phyloP scores from a whole-genome alignment of 768 basidiomycete genomes.

The Russula olivacea region DNA sequence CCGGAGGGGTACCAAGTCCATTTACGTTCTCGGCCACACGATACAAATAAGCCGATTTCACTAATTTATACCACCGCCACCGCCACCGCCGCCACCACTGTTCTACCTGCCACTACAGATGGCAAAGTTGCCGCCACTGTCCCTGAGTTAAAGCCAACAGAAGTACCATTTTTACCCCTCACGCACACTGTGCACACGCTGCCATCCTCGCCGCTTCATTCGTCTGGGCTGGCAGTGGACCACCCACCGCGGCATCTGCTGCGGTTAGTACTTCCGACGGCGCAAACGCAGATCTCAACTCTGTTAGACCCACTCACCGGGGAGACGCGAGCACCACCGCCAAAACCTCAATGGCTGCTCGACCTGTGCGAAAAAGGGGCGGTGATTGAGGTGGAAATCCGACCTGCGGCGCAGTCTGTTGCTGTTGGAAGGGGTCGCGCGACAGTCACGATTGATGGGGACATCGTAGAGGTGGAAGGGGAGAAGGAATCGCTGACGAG shows the following conservation, averaged over 20 bases:
- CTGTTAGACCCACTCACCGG: slow-evolving; percentile 79
- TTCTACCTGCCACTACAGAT: background rate
- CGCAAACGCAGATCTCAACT: slow-evolving; percentile 69
- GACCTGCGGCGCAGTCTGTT: slow-evolving; percentile 34
- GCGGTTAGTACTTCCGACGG: slow-evolving; percentile 73
- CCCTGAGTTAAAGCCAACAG: background rate
- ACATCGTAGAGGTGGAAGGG: slow-evolving; percentile 42
- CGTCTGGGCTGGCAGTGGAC: slow-evolving; percentile 54
- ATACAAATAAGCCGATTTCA: slow-evolving; percentile 35
- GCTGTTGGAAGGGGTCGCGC: slow-evolving; percentile 27
- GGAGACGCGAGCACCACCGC: slow-evolving; percentile 50
- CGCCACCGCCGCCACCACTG: background rate
- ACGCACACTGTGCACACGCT: slow-evolving; percentile 62
- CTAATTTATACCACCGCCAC: slow-evolving; percentile 26
- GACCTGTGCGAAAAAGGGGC: slow-evolving; percentile 57
- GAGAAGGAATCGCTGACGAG: slow-evolving; percentile 74
- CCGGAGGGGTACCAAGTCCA: slow-evolving; percentile 63
- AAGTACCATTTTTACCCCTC: slow-evolving; percentile 43
- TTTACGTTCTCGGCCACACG: slow-evolving; percentile 41
- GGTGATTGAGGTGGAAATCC: slow-evolving; percentile 51
- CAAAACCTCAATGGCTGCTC: slow-evolving; percentile 67
- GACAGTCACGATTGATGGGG: slow-evolving; percentile 40
- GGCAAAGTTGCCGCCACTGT: background rate
- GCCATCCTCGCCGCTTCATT: slow-evolving; percentile 76
- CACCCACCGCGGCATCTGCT: slow-evolving; percentile 65